phyloP scores from a whole-genome alignment of 2,329 filamentous ascomycete genomes.

The Nothophaeocryptopus gaeumannii region DNA sequence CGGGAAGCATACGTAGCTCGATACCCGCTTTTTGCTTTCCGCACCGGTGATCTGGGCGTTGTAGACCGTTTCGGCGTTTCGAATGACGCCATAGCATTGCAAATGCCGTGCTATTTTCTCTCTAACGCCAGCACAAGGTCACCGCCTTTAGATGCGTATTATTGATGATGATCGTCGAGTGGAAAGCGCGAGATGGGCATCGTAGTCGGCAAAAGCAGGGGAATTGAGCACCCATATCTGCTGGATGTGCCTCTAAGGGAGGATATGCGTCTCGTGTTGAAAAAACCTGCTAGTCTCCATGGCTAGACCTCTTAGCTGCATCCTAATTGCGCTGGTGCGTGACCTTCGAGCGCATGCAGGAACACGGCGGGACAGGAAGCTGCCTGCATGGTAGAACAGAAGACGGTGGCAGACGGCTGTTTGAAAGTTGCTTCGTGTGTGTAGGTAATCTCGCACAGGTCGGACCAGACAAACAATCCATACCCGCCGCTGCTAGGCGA shows the following conservation, averaged over 20 bases:
- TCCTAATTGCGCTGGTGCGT: slow-evolving; percentile 1
- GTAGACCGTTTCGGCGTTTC: neutral
- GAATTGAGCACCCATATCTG: neutral
- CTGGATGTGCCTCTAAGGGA: neutral
- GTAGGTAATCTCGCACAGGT: too few relatives aligned
- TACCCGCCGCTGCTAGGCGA: too few relatives aligned
- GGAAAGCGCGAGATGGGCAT: neutral
- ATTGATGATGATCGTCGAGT: too few relatives aligned
- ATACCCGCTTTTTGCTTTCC: neutral
- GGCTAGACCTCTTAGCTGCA: neutral
- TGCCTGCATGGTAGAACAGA: too few relatives aligned
- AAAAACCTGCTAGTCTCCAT: neutral
- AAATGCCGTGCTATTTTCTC: neutral
- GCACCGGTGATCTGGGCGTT: neutral
- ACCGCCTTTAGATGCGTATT: neutral
- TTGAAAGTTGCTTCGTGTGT: too few relatives aligned
- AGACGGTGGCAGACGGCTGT: too few relatives aligned
- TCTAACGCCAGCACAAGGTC: neutral
- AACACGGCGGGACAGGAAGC: neutral
- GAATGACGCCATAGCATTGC: neutral
- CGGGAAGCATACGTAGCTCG: neutral
- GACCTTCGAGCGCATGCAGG: slow-evolving; percentile 1
- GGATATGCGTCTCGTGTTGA: neutral
- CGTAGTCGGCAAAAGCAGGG: neutral
- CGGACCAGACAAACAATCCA: too few relatives aligned